Base-by-base conservation (phyloP, 495 filamentous ascomycete genomes). In the Poronia punctata region DNA sequence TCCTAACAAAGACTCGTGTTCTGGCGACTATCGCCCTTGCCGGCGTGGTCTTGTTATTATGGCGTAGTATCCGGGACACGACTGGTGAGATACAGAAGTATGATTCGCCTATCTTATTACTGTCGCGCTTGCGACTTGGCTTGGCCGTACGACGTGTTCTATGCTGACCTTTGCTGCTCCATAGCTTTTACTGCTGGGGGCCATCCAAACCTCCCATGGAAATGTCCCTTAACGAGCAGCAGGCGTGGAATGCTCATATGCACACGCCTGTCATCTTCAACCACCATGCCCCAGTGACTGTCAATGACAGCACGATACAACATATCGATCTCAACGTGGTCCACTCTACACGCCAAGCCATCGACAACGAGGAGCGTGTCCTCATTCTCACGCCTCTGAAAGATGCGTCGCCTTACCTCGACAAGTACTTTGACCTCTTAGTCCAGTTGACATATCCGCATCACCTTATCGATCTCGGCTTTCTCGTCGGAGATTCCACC, bases 121-220 rank as follows among this genome's bases (percentile, higher is more conserved):
- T n/a, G n/a, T n/a, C n/a, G n/a, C n/a, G n/a, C n/a, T n/a, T n/a
- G n/a, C n/a, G n/a, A n/a, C n/a, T n/a, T n/a, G n/a, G n/a, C n/a
- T n/a, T n/a, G n/a, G n/a, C n/a, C n/a, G n/a, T n/a, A n/a, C n/a
- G n/a, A n/a, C n/a, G n/a, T n/a, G n/a, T n/a, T n/a, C n/a, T n/a
- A n/a, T n/a, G 50, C 11, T 38, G 12, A 38, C 38, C 18, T 35
- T 38, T 23, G 38, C 27, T n/a, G n/a, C n/a, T n/a, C n/a, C n/a
- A 31, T 59, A 96, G 93, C 63, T 97, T 94, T 62, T 95, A 94
- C 66, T 98, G 92, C 71, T 98, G 84, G 72, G 92, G 92, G 9
- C 89, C 92, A 7, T 74, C 83, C 8, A 95, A 89, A 68, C 72
- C 92, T 9, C 92, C 92, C 33, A 93, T 93, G 82, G 79, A 89